Base-by-base conservation (phyloP, 2,329 filamentous ascomycete species). In the Penicillium sp. region DNA sequence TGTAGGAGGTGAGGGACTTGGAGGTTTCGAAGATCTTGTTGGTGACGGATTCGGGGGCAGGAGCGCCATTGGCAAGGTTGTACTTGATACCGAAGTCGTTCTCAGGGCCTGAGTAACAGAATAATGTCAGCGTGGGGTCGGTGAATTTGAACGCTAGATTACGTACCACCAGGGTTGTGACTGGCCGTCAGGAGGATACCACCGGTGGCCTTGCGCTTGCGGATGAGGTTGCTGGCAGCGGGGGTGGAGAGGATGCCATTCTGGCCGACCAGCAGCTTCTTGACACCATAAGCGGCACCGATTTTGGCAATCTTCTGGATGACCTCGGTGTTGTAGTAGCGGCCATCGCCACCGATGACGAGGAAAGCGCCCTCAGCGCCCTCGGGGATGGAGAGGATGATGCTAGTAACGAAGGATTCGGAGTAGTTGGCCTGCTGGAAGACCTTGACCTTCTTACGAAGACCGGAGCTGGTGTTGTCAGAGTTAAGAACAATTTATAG, bases 11-110 rank as follows among this genome's bases (percentile, higher is more conserved):
- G 61, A 98, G 79, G 56, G 79, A 83, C 79, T 95, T 97, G 61
- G 91, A 91, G 54, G 84, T 82, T 63, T 91, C 88, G 75, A 81
- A 97, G 70, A 98, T 97, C 77, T 95, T 95, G 82, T 98, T 94
- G 60, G 93, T 98, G 58, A 98, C 88, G 48, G 86, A 84, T 73
- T 98, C 93, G 52, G 93, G 93, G 49, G 93, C 93, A 37, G 93
- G 93, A 49, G 90, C 93, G 63, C 93, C 93, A 66, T 98, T 97
- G 70, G 88, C 78, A 52, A 98, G 79, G 79, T 98, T 98, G 81
- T 98, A 98, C 77, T 98, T 98, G 83, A 98, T 98, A 62, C 93
- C 93, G 64, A 98, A 98, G 74, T 98, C 93, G 69, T 93, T 86
- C 61, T 82, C 85, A 54, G 93, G 93, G 45, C 90, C 88, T 95